phyloP scores from a whole-genome alignment of 2,329 filamentous ascomycete species.

The Paraphoma sp. region DNA sequence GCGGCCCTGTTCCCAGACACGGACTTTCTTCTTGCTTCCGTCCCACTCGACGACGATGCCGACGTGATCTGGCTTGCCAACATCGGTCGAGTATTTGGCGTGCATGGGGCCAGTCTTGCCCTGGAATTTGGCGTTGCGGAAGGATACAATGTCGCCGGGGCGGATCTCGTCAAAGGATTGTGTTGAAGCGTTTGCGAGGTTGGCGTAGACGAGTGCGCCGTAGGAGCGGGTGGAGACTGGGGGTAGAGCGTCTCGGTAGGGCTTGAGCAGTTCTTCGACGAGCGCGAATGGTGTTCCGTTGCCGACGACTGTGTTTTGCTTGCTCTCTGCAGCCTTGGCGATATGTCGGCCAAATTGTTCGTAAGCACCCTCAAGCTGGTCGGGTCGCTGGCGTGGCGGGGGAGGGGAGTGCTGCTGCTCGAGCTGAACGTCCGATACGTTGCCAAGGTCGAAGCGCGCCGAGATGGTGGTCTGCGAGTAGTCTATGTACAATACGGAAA shows the following conservation, averaged over 20 bases:
- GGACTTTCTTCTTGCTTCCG: constrained; percentile 96
- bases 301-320: constrained; percentile 81
- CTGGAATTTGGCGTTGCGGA: constrained; percentile 93
- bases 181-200: constrained; percentile 91
- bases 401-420: constrained; percentile 89
- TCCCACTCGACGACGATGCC: constrained; percentile 96
- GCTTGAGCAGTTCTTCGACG: constrained; percentile 78
- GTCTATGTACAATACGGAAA: constrained; percentile 91
- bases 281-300: constrained; percentile 83
- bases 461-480: constrained; percentile 94
- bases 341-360: constrained; percentile 81
- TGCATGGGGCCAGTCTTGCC: constrained; percentile 96
- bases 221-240: constrained; percentile 90
- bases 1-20: constrained; percentile 92
- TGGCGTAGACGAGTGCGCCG: constrained; percentile 91
- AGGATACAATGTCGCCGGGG: constrained; percentile 87
- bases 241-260: constrained; percentile 74
- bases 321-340: constrained; percentile 70
- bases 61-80: constrained; percentile 88
- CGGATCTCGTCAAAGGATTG: constrained; percentile 92
- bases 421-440: constrained; percentile 74
- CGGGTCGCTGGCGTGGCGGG: constrained; percentile 81
- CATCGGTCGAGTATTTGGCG: constrained; percentile 87
- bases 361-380: constrained; percentile 89
- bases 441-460: constrained; percentile 76